Percentiles rank a stretch among this genome's conserved stretches.
phyloP scores from a whole-genome alignment of 768 basidiomycete species.

The Hericium alpestre region DNA sequence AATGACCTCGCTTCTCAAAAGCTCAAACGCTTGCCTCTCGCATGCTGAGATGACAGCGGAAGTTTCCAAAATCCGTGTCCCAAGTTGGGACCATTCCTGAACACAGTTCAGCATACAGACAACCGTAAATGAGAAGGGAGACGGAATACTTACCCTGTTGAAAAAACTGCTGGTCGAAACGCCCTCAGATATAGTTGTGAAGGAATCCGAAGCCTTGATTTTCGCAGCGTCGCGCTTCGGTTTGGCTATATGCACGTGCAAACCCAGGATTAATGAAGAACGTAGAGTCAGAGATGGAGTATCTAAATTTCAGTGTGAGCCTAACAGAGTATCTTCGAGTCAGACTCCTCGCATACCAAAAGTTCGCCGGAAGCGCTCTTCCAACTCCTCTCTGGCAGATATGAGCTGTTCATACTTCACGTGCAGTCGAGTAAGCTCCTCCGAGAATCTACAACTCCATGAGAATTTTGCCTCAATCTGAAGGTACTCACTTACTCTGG shows the following conservation, averaged over 20 bases:
- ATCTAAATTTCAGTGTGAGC: conserved; percentile 26
- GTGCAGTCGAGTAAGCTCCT: conserved; percentile 41
- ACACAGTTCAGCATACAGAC: background rate
- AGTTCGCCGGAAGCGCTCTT: conserved; percentile 38
- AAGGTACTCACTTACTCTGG: conserved; percentile 38
- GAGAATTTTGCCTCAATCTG: background rate
- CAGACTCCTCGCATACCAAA: conserved; percentile 33
- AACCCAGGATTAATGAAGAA: conserved; percentile 54
- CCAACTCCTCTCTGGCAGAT: conserved; percentile 37
- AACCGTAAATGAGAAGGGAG: background rate
- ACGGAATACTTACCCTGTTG: conserved; percentile 34
- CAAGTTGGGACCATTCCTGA: conserved; percentile 69
- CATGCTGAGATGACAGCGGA: conserved; percentile 38
- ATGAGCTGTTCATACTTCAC: conserved; percentile 32
- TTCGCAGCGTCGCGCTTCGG: conserved; percentile 49
- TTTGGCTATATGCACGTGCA: conserved; percentile 63
- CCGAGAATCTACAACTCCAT: conserved; percentile 44
- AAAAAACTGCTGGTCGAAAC: conserved; percentile 62
- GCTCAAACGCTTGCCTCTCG: conserved; percentile 68
- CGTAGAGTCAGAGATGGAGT: conserved; percentile 67
- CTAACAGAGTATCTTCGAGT: too few species aligned
- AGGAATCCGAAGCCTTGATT: conserved; percentile 36
- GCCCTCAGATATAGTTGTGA: conserved; percentile 51
- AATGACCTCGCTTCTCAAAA: conserved; percentile 54
- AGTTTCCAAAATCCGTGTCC: conserved; percentile 53